Evolutionary conservation across 139 green algal species (phyloP), one percentile per base, ranked within the genome.

Genomic region (Micromonas pusilla): DNA sequence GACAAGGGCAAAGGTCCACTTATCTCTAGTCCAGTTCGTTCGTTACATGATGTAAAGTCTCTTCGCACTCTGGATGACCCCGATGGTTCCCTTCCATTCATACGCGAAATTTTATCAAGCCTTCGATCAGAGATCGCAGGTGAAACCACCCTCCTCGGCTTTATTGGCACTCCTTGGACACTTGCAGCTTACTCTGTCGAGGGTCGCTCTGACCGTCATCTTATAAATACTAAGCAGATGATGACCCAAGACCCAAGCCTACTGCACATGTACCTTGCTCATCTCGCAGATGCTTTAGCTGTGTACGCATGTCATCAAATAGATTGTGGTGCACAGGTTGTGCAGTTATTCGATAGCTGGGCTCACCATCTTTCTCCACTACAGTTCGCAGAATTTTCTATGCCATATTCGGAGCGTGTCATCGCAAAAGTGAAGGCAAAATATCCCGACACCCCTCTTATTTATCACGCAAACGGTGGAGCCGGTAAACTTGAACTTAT

Each of bases 321-420:
- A 52, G 89, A 97, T 66, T 88, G 83, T 37, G 94, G 94, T 19
- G 94, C 93, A 6, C 87, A 92, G 87, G 86, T 97, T 0, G 88
- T 98, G 67, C 94, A 98, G 88, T 80, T 98, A 34, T 98, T 99
- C 84, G 95, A 99, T 87, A 96, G 89, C 2, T 98, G 94, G 94
- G 94, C 93, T 20, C 92, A 97, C 82, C 92, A 98, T 84, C 87
- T 98, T 21, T 81, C 72, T 34, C 93, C 94, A 0, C 70, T 85
- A 57, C 91, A 98, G 86, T 98, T 96, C 83, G 79, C 76, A 0
- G 91, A 96, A 83, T 98, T 97, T 88, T 91, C 82, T 79, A 73
- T 95, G 83, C 93, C 95, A 0, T 99, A 99, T 77, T 86, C 88
- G 1, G 89, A 98, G 81, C 83, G 88, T 23, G 79, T 99, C 19